A percentile compares a stretch with the other conserved stretches of the same genome.
phyloP scores from a whole-genome alignment of 164 flowering plant species.

The Chloranthus sessilifolius region DNA sequence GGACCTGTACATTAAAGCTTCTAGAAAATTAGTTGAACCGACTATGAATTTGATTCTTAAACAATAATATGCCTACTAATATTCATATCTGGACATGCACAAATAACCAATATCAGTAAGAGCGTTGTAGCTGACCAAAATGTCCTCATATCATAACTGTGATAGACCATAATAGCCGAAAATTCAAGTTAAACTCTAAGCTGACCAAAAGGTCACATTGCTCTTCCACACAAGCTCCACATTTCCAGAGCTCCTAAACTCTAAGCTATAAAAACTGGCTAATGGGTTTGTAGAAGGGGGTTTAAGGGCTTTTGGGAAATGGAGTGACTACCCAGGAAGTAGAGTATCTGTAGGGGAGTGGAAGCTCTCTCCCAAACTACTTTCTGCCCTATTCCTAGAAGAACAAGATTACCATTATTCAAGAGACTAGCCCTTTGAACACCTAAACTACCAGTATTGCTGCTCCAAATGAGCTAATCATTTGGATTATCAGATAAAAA shows the following conservation, averaged over 20 bases:
- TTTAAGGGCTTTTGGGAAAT: slow-evolving; percentile 36
- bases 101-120: too few relatives aligned
- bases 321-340: slow-evolving; percentile 44
- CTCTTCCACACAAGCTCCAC: slow-evolving; percentile 45
- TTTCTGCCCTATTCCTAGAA: slow-evolving; percentile 22
- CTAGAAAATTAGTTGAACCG: too few relatives aligned
- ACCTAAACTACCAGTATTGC: slow-evolving; percentile 40
- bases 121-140: too few relatives aligned
- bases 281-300: slow-evolving; percentile 37
- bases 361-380: slow-evolving; percentile 52
- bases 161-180: too few relatives aligned
- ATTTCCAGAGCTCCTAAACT: slow-evolving; percentile 30
- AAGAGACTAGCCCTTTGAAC: slow-evolving; percentile 38
- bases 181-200: too few relatives aligned
- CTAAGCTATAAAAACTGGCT: slow-evolving; percentile 38
- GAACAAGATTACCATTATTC: slow-evolving; percentile 46
- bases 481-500: slow-evolving; percentile 31
- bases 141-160: too few relatives aligned
- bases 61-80: too few relatives aligned
- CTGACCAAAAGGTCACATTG: slow-evolving; percentile 60
- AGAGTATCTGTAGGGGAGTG: slow-evolving; percentile 44
- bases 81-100: too few relatives aligned
- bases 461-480: slow-evolving; percentile 38
- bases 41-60: too few relatives aligned
- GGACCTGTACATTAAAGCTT: too few relatives aligned